phyloP scores from a whole-genome alignment of 805 yeast species.

The Nakazawaea anatomiae region DNA sequence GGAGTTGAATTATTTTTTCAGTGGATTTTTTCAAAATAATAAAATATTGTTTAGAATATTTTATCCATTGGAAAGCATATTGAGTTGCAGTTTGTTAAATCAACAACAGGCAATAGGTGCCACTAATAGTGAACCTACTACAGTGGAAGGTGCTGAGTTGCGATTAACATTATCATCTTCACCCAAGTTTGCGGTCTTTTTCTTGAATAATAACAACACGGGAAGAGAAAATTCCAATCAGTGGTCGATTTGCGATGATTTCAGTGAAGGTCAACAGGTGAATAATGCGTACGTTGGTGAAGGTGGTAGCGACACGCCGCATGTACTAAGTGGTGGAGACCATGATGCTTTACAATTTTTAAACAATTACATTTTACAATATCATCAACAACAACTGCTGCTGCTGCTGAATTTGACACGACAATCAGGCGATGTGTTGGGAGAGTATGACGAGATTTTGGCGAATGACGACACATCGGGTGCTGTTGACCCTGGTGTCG shows the following conservation, averaged over 20 bases:
- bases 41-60: constrained; percentile 69
- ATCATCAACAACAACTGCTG: constrained; percentile 16
- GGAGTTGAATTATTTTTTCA: constrained; percentile 74
- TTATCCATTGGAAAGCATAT: constrained; percentile 57
- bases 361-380: constrained; percentile 24
- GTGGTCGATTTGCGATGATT: constrained; percentile 81
- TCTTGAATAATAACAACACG: constrained; percentile 43
- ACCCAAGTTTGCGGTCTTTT: constrained; percentile 77
- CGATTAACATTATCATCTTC: constrained; percentile 47
- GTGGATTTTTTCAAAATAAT: constrained; percentile 62
- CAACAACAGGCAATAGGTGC: constrained; percentile 31
- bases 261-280: constrained; percentile 79
- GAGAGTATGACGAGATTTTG: neutral
- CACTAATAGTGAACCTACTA: constrained; percentile 23
- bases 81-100: constrained; percentile 47
- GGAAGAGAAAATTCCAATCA: constrained; percentile 48
- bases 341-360: constrained; percentile 25
- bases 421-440: constrained; percentile 1
- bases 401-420: neutral
- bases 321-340: constrained; percentile 55
- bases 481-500: neutral
- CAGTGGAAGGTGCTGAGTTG: constrained; percentile 33
- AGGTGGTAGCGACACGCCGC: constrained; percentile 61
- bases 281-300: constrained; percentile 54
- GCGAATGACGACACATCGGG: neutral